A percentile compares a stretch with the other conserved stretches of the same genome.
phyloP scores from a whole-genome alignment of 495 filamentous ascomycete species.

The Daldinia bambusicola region DNA sequence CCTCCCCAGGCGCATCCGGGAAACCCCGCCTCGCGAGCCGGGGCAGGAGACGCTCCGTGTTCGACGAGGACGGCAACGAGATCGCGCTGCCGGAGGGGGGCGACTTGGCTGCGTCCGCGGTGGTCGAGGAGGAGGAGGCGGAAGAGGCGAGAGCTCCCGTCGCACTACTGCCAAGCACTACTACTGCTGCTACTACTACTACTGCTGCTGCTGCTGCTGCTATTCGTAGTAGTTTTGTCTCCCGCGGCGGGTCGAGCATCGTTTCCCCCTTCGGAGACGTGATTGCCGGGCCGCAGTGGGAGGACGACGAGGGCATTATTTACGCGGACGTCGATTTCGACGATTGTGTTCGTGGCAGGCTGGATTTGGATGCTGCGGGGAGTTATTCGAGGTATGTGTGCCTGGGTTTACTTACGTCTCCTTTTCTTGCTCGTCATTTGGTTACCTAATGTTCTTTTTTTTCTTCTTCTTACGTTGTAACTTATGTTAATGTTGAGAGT shows the following conservation, averaged over 20 bases:
- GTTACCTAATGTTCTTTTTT: no score
- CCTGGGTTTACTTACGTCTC: no score
- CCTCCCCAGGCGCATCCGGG: not conserved
- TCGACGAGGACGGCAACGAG: slow-evolving; percentile 61
- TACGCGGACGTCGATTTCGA: slow-evolving; percentile 62
- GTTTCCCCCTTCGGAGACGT: slow-evolving; percentile 81
- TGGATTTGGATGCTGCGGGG: slow-evolving; percentile 77
- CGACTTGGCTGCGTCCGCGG: slow-evolving; percentile 10
- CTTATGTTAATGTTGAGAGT: no score
- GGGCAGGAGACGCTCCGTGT: slow-evolving; percentile 47
- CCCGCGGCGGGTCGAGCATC: slow-evolving; percentile 83
- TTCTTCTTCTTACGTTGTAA: no score
- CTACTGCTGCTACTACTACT: no score
- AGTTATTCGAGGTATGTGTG: slow-evolving; percentile 70
- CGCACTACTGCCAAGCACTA: no score
- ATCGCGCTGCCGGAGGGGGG: slow-evolving; percentile 50
- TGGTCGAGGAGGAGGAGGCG: slow-evolving; percentile 4
- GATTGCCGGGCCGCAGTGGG: slow-evolving; percentile 84
- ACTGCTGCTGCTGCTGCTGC: no score
- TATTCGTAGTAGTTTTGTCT: slow-evolving; percentile 67
- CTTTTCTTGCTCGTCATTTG: no score
- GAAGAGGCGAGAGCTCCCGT: no score
- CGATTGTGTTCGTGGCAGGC: slow-evolving; percentile 62
- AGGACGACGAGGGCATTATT: slow-evolving; percentile 67
- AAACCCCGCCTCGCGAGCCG: slow-evolving; percentile 1